Conservation (phyloP, 345 rosid genomes). For the Salix viminalis region DNA sequence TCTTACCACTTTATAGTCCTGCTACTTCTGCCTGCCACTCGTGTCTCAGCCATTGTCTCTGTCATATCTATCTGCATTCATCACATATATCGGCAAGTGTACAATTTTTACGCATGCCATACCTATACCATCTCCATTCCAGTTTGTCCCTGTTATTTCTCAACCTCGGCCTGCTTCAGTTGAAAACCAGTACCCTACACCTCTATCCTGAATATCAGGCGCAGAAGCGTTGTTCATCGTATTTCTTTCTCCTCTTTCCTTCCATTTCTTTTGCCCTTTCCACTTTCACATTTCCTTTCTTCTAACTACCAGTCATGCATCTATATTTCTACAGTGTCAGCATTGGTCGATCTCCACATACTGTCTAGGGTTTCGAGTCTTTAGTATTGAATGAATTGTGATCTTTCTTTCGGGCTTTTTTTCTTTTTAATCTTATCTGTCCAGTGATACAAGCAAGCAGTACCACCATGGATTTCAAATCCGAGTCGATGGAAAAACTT, state of each 20-base stretch:
- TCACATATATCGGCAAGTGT: conserved; percentile 47
- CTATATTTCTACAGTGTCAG: conserved; percentile 18
- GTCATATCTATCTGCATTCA: conserved; percentile 17
- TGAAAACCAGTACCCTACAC: conserved; percentile 22
- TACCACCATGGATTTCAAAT: conserved; percentile 25
- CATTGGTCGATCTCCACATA: neutral
- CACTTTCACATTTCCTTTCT: conserved; percentile 7
- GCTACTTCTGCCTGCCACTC: conserved; percentile 9
- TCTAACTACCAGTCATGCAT: conserved; percentile 19
- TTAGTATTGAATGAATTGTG: conserved; percentile 12
- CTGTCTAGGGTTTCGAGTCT: conserved; percentile 11
- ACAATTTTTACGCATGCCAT: conserved; percentile 45
- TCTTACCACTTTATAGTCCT: conserved; percentile 6
- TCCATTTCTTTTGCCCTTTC: conserved; percentile 8
- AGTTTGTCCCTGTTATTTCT: conserved; percentile 17
- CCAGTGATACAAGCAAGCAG: conserved; percentile 30
- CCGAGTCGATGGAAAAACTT: conserved; percentile 18
- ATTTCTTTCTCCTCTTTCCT: neutral
- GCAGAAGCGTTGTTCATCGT: conserved; percentile 68
- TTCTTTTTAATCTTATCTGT: conserved; percentile 11
- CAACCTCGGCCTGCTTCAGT: conserved; percentile 79
- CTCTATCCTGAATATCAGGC: conserved; percentile 36
- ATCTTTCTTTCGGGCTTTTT: no score
- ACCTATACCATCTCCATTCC: conserved; percentile 4
- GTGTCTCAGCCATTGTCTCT: conserved; percentile 19